Conservation (phyloP, 192 early-diverging fungal species). For the Backusella circina region DNA sequence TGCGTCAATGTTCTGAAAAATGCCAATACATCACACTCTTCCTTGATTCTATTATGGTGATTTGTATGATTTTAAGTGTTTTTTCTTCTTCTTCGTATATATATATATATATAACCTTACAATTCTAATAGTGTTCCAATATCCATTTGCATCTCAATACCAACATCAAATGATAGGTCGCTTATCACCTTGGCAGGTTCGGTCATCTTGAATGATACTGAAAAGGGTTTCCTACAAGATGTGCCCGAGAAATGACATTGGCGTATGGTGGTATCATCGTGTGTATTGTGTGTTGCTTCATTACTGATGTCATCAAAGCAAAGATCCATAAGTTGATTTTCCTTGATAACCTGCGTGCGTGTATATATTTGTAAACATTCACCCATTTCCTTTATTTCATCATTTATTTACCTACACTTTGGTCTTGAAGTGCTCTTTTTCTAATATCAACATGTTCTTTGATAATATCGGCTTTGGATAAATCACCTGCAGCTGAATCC, state of each 20-base stretch:
- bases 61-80: too few relatives aligned
- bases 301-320: neutral
- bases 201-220: slow-evolving; percentile 4
- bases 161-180: slow-evolving; percentile 9
- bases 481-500: slow-evolving; percentile 5
- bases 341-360: neutral
- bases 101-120: too few relatives aligned
- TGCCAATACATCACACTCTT: slow-evolving; percentile 12
- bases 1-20: slow-evolving; percentile 28
- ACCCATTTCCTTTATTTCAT: too few relatives aligned
- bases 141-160: slow-evolving; percentile 14
- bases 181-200: neutral
- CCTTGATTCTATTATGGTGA: slow-evolving; percentile 11
- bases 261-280: neutral
- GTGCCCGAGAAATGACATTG: slow-evolving; percentile 4
- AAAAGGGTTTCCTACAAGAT: neutral
- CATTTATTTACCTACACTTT: neutral
- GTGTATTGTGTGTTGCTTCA: neutral
- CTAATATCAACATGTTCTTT: slow-evolving; percentile 3
- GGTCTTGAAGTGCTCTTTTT: neutral
- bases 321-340: slow-evolving; percentile 4
- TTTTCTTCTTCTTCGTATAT: too few relatives aligned
- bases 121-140: neutral
- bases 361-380: neutral
- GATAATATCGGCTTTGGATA: slow-evolving; percentile 5